Conservation (phyloP, 2,329 filamentous ascomycete species). For the Plectosphaerella cucumerina region DNA sequence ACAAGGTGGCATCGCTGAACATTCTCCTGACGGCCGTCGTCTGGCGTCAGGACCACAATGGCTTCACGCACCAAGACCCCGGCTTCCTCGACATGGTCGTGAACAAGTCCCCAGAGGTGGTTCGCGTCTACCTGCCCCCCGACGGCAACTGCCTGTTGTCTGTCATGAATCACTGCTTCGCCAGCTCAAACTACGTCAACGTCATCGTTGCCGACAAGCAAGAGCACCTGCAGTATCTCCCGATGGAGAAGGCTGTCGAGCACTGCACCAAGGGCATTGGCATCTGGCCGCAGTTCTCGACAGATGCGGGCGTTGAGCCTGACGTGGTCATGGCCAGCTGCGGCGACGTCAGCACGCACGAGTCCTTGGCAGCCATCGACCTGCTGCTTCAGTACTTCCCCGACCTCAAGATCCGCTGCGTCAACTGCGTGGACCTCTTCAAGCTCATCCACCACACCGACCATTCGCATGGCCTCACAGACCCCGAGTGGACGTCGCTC, state of each 20-base stretch:
- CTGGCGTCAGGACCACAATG: conserved; percentile 81
- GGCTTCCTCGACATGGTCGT: conserved; percentile 76
- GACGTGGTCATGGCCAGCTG: conserved; percentile 74
- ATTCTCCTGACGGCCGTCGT: conserved; percentile 75
- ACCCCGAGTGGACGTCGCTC: conserved; percentile 61
- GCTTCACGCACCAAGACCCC: conserved; percentile 78
- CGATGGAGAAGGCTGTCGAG: conserved; percentile 66
- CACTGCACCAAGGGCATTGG: conserved; percentile 77
- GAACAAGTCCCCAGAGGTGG: conserved; percentile 76
- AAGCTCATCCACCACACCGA: conserved; percentile 67
- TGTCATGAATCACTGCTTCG: conserved; percentile 71
- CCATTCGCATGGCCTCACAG: conserved; percentile 69
- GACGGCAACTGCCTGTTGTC: conserved; percentile 76
- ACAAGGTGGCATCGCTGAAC: conserved; percentile 70
- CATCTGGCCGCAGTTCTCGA: conserved; percentile 74
- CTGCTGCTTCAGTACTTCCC: conserved; percentile 69
- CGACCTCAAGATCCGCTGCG: conserved; percentile 69
- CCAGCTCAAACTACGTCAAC: conserved; percentile 74
- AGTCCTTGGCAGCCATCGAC: conserved; percentile 70
- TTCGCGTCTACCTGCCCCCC: conserved; percentile 75
- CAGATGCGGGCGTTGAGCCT: conserved; percentile 63
- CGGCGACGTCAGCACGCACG: conserved; percentile 70
- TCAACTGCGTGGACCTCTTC: conserved; percentile 79
- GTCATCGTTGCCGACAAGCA: conserved; percentile 79
- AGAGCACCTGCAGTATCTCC: conserved; percentile 71